Conservation (phyloP, 768 basidiomycete species). For the Boletus vinaceobasis region DNA sequence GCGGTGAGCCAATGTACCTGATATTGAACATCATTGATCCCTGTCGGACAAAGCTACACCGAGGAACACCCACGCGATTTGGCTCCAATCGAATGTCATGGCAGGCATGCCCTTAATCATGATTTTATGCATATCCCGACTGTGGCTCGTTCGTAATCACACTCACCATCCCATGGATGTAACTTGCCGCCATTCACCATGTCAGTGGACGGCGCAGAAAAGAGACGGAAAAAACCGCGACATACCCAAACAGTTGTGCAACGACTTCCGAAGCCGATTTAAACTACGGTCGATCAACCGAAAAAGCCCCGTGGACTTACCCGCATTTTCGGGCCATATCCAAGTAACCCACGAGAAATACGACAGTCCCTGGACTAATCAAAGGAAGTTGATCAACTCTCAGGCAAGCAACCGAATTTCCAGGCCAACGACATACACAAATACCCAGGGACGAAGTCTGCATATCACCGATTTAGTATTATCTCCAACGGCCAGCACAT, state of each 20-base stretch:
- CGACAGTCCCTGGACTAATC: constrained; percentile 43
- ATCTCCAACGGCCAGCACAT: not conserved
- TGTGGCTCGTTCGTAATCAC: not conserved
- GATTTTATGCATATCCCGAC: not conserved
- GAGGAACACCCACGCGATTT: constrained; percentile 42
- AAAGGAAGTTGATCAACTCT: constrained; percentile 18
- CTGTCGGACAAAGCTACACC: not conserved
- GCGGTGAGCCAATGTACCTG: constrained; percentile 42
- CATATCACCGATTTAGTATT: constrained; percentile 8
- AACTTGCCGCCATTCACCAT: constrained; percentile 15
- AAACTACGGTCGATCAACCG: constrained; percentile 13
- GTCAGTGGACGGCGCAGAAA: not conserved
- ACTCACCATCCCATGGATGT: constrained; percentile 45
- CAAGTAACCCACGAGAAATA: constrained; percentile 61
- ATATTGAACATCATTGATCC: not conserved
- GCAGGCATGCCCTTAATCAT: constrained; percentile 55
- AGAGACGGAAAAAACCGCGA: not conserved
- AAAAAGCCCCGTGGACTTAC: constrained; percentile 30
- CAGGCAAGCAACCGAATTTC: not conserved
- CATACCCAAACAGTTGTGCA: constrained; percentile 48
- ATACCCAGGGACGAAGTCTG: constrained; percentile 46
- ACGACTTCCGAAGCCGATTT: constrained; percentile 31
- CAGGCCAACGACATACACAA: constrained; percentile 30
- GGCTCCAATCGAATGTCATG: constrained; percentile 79
- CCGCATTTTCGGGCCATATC: constrained; percentile 47